Base-by-base conservation (phyloP, 352 stramenopile genomes). In the Hyaloperonospora brassicae region DNA sequence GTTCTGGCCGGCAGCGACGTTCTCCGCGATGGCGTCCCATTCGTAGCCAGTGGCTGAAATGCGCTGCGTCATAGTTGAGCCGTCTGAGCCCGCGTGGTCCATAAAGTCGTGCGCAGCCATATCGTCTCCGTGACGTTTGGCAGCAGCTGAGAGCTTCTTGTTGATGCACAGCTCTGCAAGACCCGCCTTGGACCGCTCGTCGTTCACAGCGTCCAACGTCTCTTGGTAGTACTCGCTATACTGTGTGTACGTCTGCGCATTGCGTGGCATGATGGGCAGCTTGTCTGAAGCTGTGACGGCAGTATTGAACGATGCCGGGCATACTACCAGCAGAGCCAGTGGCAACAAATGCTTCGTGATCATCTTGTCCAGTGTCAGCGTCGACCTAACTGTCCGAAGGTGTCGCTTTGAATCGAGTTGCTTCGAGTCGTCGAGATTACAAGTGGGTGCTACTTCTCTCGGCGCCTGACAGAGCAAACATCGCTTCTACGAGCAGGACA, bases 21-120 rank as follows among this genome's bases (percentile, higher is more conserved):
- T 86, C 57, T 86, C 75, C 2, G 66, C 75, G 7, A 84, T 61
- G 17, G 52, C 67, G 45, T 39, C 71, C 67, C 75, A 85, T n/a
- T 73, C 50, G 51, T 79, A 87, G 1, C 70, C 67, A 14, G 72
- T 43, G 13, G 56, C 59, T 11, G 59, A 77, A 17, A 87, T 52
- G 21, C 73, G 76, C n/a, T 62, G 11, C 5, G 45, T 57, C 61
- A 79, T 69, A 2, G 71, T 74, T 14, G 71, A 81, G 0, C 76
- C 76, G 39, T 70, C 62, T 23, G 68, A 62, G 1, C 76, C 76
- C 5, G 59, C 74, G 62, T 86, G 76, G 17, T 25, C 65, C 71
- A 84, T 84, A 35, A 68, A 79, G 60, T 78, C 54, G 27, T 79
- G 66, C 0, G 39, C 53, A 8, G 74, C 71, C 64, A 76, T 73